Conservation (phyloP, 495 filamentous ascomycete genomes). For the Xylona heveae region DNA sequence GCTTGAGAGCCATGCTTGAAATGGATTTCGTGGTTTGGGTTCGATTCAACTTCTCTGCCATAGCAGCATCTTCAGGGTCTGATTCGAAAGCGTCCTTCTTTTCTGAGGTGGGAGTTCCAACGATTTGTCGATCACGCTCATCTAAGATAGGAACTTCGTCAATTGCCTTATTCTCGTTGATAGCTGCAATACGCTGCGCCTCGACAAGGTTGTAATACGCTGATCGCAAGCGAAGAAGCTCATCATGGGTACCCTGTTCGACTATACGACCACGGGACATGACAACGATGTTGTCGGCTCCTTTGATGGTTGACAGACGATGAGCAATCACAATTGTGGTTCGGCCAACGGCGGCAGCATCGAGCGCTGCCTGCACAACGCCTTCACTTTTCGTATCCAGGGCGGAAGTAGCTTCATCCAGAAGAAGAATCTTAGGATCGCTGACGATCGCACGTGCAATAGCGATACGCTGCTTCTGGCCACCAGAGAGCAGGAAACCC, state of each 20-base stretch:
- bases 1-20: constrained; percentile 46
- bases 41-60: constrained; percentile 29
- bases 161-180: constrained; percentile 26
- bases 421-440: constrained; percentile 83
- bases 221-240: constrained; percentile 33
- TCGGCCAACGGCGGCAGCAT: constrained; percentile 67
- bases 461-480: constrained; percentile 87
- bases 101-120: constrained; percentile 6
- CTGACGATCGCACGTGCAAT: constrained; percentile 80
- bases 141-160: constrained; percentile 13
- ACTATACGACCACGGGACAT: constrained; percentile 67
- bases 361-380: constrained; percentile 82
- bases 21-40: constrained; percentile 44
- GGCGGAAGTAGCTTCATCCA: constrained; percentile 88
- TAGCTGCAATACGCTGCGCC: constrained; percentile 55
- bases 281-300: constrained; percentile 89
- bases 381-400: constrained; percentile 94
- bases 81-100: constrained; percentile 9
- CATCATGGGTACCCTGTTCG: constrained; percentile 72
- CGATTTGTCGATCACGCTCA: constrained; percentile 10
- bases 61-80: constrained; percentile 38
- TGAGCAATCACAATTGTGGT: constrained; percentile 96
- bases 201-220: constrained; percentile 63
- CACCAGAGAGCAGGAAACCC: constrained; percentile 78
- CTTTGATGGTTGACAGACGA: constrained; percentile 79